These are phyloP conservation scores for Lactarius sp. DNA, from an alignment of 768 basidiomycete genomes.

Conservation along the genomic window DNA sequence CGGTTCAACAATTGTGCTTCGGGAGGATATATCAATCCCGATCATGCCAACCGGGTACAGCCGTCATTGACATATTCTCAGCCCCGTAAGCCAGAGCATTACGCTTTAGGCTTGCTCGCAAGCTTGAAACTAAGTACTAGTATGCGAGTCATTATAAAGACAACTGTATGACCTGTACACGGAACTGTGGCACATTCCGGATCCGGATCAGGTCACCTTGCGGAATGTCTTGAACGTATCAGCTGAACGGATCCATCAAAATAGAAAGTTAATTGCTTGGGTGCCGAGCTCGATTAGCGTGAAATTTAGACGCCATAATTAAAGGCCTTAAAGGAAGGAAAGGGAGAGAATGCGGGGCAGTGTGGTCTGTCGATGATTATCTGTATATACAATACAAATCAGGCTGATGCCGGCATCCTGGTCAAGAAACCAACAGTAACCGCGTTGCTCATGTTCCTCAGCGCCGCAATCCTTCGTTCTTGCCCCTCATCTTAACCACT, in stretches of 20 bases:
- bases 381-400: constrained; percentile 9
- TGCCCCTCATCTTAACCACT: background rate
- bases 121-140: too few species aligned
- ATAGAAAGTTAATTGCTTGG: background rate
- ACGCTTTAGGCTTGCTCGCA: too few species aligned
- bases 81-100: too few species aligned
- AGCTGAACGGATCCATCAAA: background rate
- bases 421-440: constrained; percentile 9
- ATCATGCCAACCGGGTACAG: too few species aligned
- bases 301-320: background rate
- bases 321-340: background rate
- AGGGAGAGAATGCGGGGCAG: background rate
- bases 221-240: background rate
- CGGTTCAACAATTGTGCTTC: too few species aligned
- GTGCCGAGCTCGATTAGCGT: background rate
- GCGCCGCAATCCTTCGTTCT: background rate
- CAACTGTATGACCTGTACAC: too few species aligned
- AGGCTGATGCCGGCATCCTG: constrained; percentile 22
- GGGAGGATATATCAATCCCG: too few species aligned
- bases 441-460: constrained; percentile 8
- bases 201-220: background rate
- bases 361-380: background rate
- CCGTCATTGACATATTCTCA: background rate
- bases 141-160: too few species aligned
- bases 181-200: too few species aligned